These are phyloP conservation scores for Dioscorea alata DNA, from an alignment of 106 monocot genomes.

Conservation along the genomic window DNA sequence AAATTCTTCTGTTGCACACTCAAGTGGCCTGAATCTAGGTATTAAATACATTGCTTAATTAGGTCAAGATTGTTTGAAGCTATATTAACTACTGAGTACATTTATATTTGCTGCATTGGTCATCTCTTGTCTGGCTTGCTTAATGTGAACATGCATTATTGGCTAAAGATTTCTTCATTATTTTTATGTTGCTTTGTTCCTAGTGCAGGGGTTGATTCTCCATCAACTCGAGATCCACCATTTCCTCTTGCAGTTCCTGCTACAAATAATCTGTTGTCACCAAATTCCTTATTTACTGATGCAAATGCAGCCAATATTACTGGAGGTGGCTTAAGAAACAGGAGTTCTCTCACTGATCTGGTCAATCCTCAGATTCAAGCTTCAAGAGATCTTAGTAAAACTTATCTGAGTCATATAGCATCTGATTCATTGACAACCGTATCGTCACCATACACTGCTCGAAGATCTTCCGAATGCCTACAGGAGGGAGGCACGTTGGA, in stretches of 20 bases:
- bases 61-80: no score
- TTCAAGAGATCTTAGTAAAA: conserved; percentile 39
- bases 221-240: conserved; percentile 83
- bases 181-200: conserved; percentile 30
- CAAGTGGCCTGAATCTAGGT: conserved; percentile 98
- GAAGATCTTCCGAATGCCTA: conserved; percentile 52
- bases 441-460: conserved; percentile 38
- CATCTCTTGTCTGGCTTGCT: no score
- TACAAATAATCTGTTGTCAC: conserved; percentile 40
- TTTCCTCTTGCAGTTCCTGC: conserved; percentile 56
- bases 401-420: conserved; percentile 36
- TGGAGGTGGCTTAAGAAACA: conserved; percentile 43
- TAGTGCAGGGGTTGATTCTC: conserved; percentile 96
- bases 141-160: no score
- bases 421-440: conserved; percentile 57
- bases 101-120: no score
- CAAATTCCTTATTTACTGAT: conserved; percentile 27
- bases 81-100: no score
- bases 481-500: conserved; percentile 38
- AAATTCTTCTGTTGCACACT: conserved; percentile 41
- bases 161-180: no score
- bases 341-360: conserved; percentile 44
- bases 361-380: conserved; percentile 35
- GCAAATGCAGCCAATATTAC: conserved; percentile 29
- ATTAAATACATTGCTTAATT: conserved; percentile 17